Evolutionary conservation across 169 alveolate genomes (phyloP).

Genomic region (Eimeria necatrix): DNA sequence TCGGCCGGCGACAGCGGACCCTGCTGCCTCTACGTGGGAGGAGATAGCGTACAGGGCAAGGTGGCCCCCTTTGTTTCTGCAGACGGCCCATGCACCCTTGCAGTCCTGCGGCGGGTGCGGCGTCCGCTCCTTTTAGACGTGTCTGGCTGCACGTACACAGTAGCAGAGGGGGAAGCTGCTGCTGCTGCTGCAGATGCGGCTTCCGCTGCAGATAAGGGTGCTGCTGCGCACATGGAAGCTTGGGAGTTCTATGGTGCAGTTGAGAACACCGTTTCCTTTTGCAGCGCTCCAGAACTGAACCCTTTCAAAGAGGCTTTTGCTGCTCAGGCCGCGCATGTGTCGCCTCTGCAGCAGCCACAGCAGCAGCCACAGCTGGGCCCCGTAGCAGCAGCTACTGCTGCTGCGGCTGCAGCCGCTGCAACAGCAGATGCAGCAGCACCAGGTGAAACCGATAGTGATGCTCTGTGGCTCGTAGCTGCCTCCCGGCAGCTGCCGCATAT

Average conservation of each 20-base stretch:
- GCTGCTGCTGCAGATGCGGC: not conserved
- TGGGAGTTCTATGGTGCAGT: constrained; percentile 56
- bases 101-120: constrained; percentile 67
- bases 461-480: constrained; percentile 60
- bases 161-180: not conserved
- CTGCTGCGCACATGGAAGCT: constrained; percentile 34
- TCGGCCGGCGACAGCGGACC: constrained; percentile 46
- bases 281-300: not conserved
- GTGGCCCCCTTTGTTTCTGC: constrained; percentile 42
- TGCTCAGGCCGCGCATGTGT: constrained; percentile 38
- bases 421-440: constrained; percentile 49
- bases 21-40: constrained; percentile 52
- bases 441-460: not conserved
- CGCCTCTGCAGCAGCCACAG: constrained; percentile 48
- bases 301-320: constrained; percentile 34
- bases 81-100: constrained; percentile 42
- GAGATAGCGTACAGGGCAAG: constrained; percentile 32
- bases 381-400: not conserved
- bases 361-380: not conserved
- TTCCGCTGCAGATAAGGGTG: not conserved
- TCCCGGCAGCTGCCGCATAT: constrained; percentile 64
- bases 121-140: constrained; percentile 36
- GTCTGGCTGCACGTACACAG: constrained; percentile 47
- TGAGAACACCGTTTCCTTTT: constrained; percentile 35
- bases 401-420: constrained; percentile 23